Evolutionary conservation across 2,329 filamentous ascomycete species (phyloP), one percentile per base, ranked within the genome.

Genomic region (Colletotrichum brevisporum): DNA sequence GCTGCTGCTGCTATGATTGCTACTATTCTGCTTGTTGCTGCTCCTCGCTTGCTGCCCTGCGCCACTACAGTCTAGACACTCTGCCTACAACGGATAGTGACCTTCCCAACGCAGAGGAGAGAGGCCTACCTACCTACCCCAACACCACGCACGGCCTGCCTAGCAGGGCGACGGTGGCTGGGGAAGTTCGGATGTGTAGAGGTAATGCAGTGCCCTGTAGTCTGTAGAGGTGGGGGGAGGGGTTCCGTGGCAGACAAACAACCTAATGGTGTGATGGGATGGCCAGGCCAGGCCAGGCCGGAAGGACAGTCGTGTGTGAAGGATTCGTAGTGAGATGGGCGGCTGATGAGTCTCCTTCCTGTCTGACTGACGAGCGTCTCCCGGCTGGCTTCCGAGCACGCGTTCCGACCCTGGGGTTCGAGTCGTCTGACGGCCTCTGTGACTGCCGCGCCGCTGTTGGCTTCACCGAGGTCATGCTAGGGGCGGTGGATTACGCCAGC

Each of bases 171-270:
- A 50, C 41, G 56, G 57, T 62, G 66, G 56, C 53, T 61, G 63
- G 62, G 55, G 66, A 69, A 69, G 66, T 59, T 69, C 61, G 61
- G 66, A 59, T 65, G 66, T 47, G 66, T 55, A 65, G 61, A 18
- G 43, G 55, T 58, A 58, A 48, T 36, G 43, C 39, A 57, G 36
- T 51, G 24, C n/a, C 9, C n/a, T 18, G 16, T 60, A 48, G 60
- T 3, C n/a, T 18, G 16, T 60, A 48, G 60, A 65, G 66, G 66
- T 69, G 66, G 66, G 66, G 27, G 61, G 61, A 65, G 41, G 62
- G 47, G 53, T 65, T 65, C 61, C 50, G 64, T 54, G 60, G 57
- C 65, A 65, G 48, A 43, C 65, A 58, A 41, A 51, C 61, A 69
- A 36, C 31, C 31, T 36, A 36, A 65, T 58, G 66, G 61, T 69